Conservation (phyloP, 345 rosid genomes). For the Eucalyptus marginata region DNA sequence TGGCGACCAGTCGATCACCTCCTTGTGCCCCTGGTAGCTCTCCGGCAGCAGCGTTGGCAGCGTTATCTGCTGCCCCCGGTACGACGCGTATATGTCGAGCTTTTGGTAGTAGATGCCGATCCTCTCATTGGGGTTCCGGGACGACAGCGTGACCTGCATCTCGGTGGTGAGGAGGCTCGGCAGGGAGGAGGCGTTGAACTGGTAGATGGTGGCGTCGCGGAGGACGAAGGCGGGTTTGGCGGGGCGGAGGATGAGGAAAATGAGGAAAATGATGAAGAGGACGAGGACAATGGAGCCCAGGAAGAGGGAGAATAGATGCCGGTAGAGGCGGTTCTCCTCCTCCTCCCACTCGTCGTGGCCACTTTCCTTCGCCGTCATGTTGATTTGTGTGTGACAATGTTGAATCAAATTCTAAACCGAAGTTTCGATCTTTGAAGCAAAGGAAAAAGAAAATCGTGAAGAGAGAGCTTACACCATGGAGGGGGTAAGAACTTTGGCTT, state of each 20-base stretch:
- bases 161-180: slow-evolving; percentile 27
- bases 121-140: slow-evolving; percentile 53
- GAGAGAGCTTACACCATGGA: neutral
- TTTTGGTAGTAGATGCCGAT: slow-evolving; percentile 49
- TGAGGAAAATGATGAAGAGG: neutral
- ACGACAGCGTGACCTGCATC: slow-evolving; percentile 53
- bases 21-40: slow-evolving; percentile 59
- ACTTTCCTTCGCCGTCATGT: slow-evolving; percentile 24
- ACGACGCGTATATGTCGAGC: slow-evolving; percentile 40
- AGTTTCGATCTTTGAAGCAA: neutral
- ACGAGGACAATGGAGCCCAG: neutral
- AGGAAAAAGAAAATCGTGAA: neutral
- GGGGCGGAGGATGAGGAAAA: slow-evolving; percentile 44
- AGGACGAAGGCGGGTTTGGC: slow-evolving; percentile 52
- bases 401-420: neutral
- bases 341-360: slow-evolving; percentile 16
- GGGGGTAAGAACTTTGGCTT: neutral
- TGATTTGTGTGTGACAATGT: neutral
- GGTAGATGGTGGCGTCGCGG: slow-evolving; percentile 50
- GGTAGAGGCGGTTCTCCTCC: neutral
- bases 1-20: slow-evolving; percentile 61
- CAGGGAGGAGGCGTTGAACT: slow-evolving; percentile 30
- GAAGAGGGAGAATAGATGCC: neutral
- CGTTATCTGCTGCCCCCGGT: slow-evolving; percentile 70
- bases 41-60: slow-evolving; percentile 31